Percentiles rank a stretch among this genome's conserved stretches.
Conservation (phyloP, 2,329 filamentous ascomycete species). For the Rhexocercosporidium sp. region DNA sequence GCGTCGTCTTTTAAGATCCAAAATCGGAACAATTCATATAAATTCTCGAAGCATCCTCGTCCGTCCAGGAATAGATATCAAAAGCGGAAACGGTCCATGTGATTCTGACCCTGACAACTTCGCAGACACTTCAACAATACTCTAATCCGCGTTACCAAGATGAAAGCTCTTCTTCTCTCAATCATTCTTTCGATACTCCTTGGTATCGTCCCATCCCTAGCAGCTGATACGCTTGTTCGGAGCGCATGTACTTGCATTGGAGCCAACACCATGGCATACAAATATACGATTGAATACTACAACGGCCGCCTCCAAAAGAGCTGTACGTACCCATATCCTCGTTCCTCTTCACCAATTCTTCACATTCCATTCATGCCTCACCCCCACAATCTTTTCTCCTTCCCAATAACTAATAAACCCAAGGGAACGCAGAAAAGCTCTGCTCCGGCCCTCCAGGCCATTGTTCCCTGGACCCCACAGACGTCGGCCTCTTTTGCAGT, state of each 20-base stretch:
- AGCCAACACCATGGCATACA: neutral
- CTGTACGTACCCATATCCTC: neutral
- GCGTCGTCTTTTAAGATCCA: no score
- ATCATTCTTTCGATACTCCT: neutral
- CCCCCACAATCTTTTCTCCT: neutral
- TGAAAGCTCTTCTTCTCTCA: neutral
- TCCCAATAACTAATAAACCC: neutral
- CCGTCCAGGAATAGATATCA: no score
- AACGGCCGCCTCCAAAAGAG: neutral
- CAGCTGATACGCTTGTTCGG: neutral
- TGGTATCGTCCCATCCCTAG: neutral
- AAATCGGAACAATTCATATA: no score
- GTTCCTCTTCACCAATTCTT: neutral
- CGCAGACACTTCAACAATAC: neutral
- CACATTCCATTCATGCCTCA: neutral
- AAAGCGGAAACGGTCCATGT: neutral
- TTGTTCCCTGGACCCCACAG: neutral
- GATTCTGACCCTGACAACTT: neutral
- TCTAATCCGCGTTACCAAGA: neutral
- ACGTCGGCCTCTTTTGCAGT: neutral
- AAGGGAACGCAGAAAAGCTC: neutral
- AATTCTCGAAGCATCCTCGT: no score
- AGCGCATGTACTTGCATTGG: neutral
- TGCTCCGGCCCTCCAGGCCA: neutral
- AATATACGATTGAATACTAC: neutral